phyloP scores from a whole-genome alignment of 1,284 basidiomycete species.

The Pseudomicrostroma phylloplanum region DNA sequence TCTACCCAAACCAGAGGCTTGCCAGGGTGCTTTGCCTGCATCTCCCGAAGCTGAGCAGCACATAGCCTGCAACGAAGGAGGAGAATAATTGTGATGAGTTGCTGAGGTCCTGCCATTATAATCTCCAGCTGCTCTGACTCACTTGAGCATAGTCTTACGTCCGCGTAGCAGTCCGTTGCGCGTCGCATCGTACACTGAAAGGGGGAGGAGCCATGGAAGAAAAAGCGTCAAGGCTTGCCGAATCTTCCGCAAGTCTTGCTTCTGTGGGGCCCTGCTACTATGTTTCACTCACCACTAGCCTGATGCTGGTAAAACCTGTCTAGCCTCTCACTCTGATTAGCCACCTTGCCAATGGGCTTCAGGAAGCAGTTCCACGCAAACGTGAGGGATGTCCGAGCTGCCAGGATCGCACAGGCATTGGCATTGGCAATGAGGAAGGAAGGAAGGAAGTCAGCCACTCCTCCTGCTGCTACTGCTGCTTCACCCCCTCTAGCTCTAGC shows the following conservation, averaged over 20 bases:
- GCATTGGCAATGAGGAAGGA: too few relatives aligned
- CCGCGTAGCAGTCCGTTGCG: conserved; percentile 46
- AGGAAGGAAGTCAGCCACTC: background rate
- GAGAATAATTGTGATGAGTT: background rate
- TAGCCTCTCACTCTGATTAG: conserved; percentile 46
- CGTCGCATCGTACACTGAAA: conserved; percentile 48
- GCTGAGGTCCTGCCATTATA: background rate
- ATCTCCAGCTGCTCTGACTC: conserved; percentile 9
- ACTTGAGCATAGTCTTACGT: conserved; percentile 49
- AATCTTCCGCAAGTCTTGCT: too few relatives aligned
- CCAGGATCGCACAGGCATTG: background rate
- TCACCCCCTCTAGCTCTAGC: too few relatives aligned
- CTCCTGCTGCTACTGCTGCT: too few relatives aligned
- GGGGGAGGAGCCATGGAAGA: too few relatives aligned
- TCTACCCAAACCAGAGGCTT: conserved; percentile 70
- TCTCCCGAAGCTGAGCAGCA: conserved; percentile 62
- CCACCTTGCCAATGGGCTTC: conserved; percentile 46
- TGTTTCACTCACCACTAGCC: conserved; percentile 34
- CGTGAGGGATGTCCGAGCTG: conserved; percentile 18
- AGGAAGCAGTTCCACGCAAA: conserved; percentile 50
- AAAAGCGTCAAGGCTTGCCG: too few relatives aligned
- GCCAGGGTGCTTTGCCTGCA: conserved; percentile 51
- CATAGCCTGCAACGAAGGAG: conserved; percentile 56
- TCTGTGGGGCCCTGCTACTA: too few relatives aligned
- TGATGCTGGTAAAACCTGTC: conserved; percentile 48